These are phyloP conservation scores for Candida freyschussii DNA, from an alignment of 1,139 yeast species.

Conservation along the genomic window DNA sequence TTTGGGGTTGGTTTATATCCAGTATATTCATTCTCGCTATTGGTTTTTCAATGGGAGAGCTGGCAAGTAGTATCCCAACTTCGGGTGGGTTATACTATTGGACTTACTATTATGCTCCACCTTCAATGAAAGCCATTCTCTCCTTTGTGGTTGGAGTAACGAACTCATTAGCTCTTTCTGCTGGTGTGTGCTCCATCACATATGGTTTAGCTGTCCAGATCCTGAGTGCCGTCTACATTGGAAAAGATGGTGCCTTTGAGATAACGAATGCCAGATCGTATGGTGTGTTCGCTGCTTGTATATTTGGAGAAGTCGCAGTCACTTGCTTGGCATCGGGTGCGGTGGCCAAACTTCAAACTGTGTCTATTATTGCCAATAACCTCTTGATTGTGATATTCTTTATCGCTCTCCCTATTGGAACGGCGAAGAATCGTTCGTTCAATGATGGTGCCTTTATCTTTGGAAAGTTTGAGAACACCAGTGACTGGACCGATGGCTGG, in stretches of 20 bases:
- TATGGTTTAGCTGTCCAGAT: conserved; percentile 49
- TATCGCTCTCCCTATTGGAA: conserved; percentile 57
- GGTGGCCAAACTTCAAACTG: conserved; percentile 43
- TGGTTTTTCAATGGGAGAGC: conserved; percentile 46
- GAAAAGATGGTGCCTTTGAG: conserved; percentile 39
- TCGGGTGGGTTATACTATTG: conserved; percentile 63
- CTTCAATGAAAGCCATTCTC: conserved; percentile 26
- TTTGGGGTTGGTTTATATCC: conserved; percentile 29
- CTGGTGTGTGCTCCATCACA: conserved; percentile 46
- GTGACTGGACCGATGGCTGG: conserved; percentile 58
- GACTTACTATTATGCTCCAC: conserved; percentile 47
- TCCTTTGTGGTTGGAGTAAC: conserved; percentile 51
- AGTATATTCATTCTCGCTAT: conserved; percentile 33
- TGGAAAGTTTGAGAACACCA: conserved; percentile 42
- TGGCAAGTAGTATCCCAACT: conserved; percentile 64
- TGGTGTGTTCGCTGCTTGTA: conserved; percentile 27
- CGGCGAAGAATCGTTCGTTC: conserved; percentile 30
- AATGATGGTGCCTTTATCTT: conserved; percentile 35
- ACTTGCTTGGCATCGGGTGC: conserved; percentile 2
- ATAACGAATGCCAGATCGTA: conserved; percentile 40
- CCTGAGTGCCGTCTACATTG: conserved; percentile 41
- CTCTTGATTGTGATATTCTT: conserved; percentile 44
- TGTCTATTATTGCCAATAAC: conserved; percentile 48
- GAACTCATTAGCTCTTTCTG: conserved; percentile 47
- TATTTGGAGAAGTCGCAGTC: neutral